Conservation (phyloP, 768 basidiomycete genomes). For the Melanogaster broomeanus region DNA sequence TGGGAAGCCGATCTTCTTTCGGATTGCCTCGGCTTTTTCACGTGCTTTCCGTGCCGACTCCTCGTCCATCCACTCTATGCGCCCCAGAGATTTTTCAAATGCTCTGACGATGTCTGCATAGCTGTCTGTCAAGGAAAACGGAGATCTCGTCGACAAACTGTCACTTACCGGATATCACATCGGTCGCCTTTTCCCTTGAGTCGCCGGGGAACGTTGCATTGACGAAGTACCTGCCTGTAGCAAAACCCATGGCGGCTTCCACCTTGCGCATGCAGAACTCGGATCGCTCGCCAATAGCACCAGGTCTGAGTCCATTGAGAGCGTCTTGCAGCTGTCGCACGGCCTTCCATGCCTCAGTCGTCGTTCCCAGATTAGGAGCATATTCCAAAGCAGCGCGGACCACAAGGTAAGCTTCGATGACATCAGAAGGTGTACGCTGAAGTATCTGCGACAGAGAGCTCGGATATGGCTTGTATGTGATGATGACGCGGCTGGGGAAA, state of each 20-base stretch:
- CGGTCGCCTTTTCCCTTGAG: conserved; percentile 78
- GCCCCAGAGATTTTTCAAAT: conserved; percentile 74
- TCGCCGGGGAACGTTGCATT: conserved; percentile 78
- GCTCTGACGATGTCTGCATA: conserved; percentile 72
- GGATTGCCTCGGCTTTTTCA: conserved; percentile 62
- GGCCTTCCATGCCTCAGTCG: conserved; percentile 79
- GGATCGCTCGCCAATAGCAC: conserved; percentile 77
- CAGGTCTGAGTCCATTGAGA: conserved; percentile 84
- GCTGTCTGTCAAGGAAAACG: conserved; percentile 9
- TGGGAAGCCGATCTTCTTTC: conserved; percentile 93
- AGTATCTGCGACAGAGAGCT: conserved; percentile 68
- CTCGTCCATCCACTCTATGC: conserved; percentile 91
- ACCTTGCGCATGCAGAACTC: conserved; percentile 81
- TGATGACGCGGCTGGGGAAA: conserved; percentile 74
- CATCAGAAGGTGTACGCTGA: conserved; percentile 61
- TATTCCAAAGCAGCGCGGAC: conserved; percentile 70
- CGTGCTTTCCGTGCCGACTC: conserved; percentile 79
- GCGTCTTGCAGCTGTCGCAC: conserved; percentile 68
- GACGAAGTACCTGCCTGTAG: conserved; percentile 87
- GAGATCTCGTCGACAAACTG: background rate
- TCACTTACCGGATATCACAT: conserved; percentile 71
- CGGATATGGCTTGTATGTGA: conserved; percentile 82
- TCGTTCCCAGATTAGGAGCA: conserved; percentile 69
- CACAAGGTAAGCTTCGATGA: conserved; percentile 86
- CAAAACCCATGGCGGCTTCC: conserved; percentile 80